Evolutionary conservation across 2,329 filamentous ascomycete species (phyloP).

Genomic region (Trematosphaeria pertusa): DNA sequence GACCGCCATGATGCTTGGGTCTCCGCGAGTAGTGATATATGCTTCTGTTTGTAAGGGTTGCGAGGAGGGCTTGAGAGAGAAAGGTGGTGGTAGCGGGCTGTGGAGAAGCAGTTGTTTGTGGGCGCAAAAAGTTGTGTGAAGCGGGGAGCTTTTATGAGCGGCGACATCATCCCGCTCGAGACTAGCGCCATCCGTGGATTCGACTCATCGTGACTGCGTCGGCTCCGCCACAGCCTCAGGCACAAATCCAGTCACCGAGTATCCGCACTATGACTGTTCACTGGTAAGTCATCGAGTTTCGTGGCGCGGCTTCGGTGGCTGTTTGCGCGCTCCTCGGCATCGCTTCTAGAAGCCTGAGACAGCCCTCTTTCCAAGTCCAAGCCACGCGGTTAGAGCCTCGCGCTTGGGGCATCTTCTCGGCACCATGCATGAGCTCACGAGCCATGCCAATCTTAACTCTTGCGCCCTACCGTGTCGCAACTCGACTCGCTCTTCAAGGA

Average conservation of each 20-base stretch:
- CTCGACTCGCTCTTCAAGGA: not conserved
- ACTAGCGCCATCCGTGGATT: slow-evolving; percentile 5
- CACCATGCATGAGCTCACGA: slow-evolving; percentile 1
- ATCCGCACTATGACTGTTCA: slow-evolving; percentile 12
- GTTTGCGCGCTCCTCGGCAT: no score
- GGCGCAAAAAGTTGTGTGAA: slow-evolving; percentile 10
- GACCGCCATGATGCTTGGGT: slow-evolving; percentile 55
- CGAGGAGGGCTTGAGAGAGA: not conserved
- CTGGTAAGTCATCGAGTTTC: slow-evolving; percentile 3
- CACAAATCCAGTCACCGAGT: slow-evolving; percentile 2
- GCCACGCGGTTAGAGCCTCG: slow-evolving; percentile 6
- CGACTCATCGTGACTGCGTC: slow-evolving; percentile 18
- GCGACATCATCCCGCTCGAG: not conserved
- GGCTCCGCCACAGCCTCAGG: slow-evolving; percentile 1
- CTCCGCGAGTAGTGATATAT: not conserved
- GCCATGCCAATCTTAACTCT: not conserved
- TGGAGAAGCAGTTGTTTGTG: slow-evolving; percentile 7
- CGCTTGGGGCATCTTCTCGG: not conserved
- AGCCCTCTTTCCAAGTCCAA: not conserved
- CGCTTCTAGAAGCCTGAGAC: no score
- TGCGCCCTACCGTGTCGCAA: no score
- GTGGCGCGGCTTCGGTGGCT: slow-evolving; percentile 9
- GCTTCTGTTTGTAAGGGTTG: not conserved
- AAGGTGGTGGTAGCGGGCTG: not conserved
- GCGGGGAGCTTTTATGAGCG: slow-evolving; percentile 10